Conservation (phyloP, 352 stramenopile species). For the Phytophthora sansomeana region DNA sequence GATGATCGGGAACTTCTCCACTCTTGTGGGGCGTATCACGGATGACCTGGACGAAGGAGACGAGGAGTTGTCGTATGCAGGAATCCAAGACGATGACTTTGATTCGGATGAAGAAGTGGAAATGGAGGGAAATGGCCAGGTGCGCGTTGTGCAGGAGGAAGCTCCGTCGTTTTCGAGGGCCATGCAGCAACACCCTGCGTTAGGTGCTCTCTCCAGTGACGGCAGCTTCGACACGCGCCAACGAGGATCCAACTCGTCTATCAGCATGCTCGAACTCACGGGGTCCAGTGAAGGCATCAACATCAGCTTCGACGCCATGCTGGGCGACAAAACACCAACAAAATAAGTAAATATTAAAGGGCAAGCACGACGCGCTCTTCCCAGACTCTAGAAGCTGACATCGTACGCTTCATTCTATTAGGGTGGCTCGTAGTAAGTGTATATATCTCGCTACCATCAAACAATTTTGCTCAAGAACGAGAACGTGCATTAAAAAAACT, state of each 20-base stretch:
- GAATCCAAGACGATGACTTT: conserved; percentile 46
- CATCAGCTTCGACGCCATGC: conserved; percentile 39
- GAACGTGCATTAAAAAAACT: no score
- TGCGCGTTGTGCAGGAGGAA: conserved; percentile 27
- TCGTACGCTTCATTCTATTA: conserved; percentile 16
- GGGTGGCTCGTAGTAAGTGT: conserved; percentile 1
- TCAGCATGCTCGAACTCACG: conserved; percentile 45
- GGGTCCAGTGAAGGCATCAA: conserved; percentile 30
- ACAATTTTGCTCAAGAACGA: conserved; percentile 14
- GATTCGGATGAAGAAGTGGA: conserved; percentile 44
- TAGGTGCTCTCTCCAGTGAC: conserved; percentile 41
- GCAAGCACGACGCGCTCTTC: not conserved
- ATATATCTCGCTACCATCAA: no score
- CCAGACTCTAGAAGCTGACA: conserved; percentile 1
- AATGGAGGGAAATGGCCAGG: conserved; percentile 13
- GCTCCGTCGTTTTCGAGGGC: conserved; percentile 20
- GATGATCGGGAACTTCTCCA: conserved; percentile 82
- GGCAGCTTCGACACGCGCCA: conserved; percentile 43
- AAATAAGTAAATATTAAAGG: conserved; percentile 12
- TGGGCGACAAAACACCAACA: conserved; percentile 30
- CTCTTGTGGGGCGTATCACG: conserved; percentile 62
- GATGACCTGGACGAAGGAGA: conserved; percentile 71
- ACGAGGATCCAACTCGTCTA: conserved; percentile 42
- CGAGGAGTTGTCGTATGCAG: conserved; percentile 44
- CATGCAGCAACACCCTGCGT: conserved; percentile 21